Base-by-base conservation (phyloP, 2,329 filamentous ascomycete species). In the Chrysoporthe cubensis region DNA sequence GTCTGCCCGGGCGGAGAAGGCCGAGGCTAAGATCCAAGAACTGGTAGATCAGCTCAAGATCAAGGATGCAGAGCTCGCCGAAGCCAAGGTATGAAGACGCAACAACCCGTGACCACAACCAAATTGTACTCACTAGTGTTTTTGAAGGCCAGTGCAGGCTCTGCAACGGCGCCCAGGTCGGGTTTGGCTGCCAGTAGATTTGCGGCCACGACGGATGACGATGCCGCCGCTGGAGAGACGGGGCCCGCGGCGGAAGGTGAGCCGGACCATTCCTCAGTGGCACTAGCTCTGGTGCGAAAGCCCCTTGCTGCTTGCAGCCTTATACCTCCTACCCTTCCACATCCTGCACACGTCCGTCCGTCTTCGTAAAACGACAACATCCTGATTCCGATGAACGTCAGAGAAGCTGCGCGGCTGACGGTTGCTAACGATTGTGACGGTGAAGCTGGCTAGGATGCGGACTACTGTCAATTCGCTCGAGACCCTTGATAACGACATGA, bases 241-340 rank as follows among this genome's bases (percentile, higher is more conserved):
- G 75, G 62, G 26, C 37, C 78, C 66, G 74, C 77, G 75, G 80
- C 80, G 76, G 84, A 85, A 86, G 87, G 85, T 86, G 87, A 89
- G 74, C 75, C 77, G 75, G 88, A 90, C 76, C 81, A 87, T 81
- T 87, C 87, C 78, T 90, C 88, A 76, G 82, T 84, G 77, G 88
- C 88, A 79, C 83, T 90, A 80, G 87, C 88, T 81, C 87, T 85
- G 87, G 88, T 90, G 85, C 84, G 88, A 82, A 75, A 79, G 78
- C 80, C 83, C 83, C 79, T 79, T 81, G 78, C 77, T 80, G 81
- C 77, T 77, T 78, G 75, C 74, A 76, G 77, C 74, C 69, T 65
- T 65, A 60, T 60, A 62, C 62, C 54, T 70, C 70, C 70, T 56
- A 62, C 66, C 64, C 64, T 52, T 63, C 70, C 70, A 61, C 60